Percentiles rank a stretch among this genome's conserved stretches.
Evolutionary conservation across 192 early-diverging fungal genomes (phyloP).

Genomic region (Backusella sp.): DNA sequence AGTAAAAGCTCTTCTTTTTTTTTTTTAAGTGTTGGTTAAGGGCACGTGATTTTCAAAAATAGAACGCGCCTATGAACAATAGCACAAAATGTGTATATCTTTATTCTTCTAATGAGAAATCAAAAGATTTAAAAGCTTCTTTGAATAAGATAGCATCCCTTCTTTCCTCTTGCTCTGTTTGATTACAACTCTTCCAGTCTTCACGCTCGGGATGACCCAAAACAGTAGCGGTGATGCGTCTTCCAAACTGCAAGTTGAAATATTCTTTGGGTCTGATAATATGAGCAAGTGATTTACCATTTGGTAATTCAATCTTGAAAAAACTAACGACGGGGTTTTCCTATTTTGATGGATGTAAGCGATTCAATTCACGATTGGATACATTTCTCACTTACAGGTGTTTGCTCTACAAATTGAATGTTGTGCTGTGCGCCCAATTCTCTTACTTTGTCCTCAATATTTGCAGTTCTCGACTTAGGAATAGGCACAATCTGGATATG

Average conservation of each 20-base stretch:
- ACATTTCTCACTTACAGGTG: constrained; percentile 17
- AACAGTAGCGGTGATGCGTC: constrained; percentile 62
- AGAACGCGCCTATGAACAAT: too few species aligned
- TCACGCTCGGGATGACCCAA: constrained; percentile 67
- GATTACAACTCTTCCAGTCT: constrained; percentile 79
- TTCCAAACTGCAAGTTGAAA: constrained; percentile 81
- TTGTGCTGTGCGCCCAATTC: constrained; percentile 41
- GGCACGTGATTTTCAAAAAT: neutral
- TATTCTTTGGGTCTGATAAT: constrained; percentile 37
- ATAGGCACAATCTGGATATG: constrained; percentile 74
- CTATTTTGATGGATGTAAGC: neutral
- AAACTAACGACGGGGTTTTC: constrained; percentile 28
- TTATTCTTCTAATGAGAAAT: constrained; percentile 35
- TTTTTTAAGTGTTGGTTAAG: too few species aligned
- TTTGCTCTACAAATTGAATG: constrained; percentile 38
- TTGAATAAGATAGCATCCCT: constrained; percentile 40
- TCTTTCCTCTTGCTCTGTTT: constrained; percentile 63
- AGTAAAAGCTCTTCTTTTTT: neutral
- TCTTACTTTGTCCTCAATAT: constrained; percentile 39
- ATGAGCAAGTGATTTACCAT: constrained; percentile 45
- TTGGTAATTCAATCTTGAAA: constrained; percentile 59
- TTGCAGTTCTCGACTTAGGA: constrained; percentile 38
- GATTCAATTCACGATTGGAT: too few species aligned
- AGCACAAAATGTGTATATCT: neutral
- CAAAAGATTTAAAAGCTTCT: constrained; percentile 41